phyloP scores from a whole-genome alignment of 2,329 filamentous ascomycete species.

The Aspergillus puulaauensis region DNA sequence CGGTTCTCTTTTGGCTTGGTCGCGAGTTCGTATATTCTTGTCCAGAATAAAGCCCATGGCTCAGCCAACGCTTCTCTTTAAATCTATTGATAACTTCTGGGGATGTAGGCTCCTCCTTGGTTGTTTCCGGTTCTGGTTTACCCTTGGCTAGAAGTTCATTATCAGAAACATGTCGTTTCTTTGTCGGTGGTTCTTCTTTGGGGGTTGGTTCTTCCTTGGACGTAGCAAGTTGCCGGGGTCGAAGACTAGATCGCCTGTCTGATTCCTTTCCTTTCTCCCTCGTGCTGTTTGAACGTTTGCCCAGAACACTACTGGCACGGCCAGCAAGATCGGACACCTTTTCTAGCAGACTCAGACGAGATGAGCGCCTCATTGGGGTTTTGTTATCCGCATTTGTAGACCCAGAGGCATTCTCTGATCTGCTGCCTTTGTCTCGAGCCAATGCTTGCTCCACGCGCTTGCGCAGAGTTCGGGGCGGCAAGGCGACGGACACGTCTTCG shows the following conservation, averaged over 20 bases:
- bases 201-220: constrained; percentile 25
- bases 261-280: constrained; percentile 59
- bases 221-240: constrained; percentile 42
- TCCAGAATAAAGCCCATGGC: constrained; percentile 82
- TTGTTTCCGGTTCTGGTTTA: constrained; percentile 17
- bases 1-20: constrained; percentile 50
- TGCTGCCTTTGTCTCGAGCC: constrained; percentile 25
- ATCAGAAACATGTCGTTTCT: constrained; percentile 45
- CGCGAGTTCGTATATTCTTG: constrained; percentile 59
- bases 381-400: constrained; percentile 25
- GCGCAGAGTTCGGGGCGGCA: constrained; percentile 31
- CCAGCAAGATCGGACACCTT: constrained; percentile 46
- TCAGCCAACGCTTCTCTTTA: constrained; percentile 72
- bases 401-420: constrained; percentile 23
- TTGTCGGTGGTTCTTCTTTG: constrained; percentile 30
- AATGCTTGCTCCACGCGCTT: constrained; percentile 32
- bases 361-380: constrained; percentile 41
- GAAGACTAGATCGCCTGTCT: constrained; percentile 56
- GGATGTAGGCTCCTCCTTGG: constrained; percentile 21
- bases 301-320: constrained; percentile 53
- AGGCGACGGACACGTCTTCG: constrained; percentile 24
- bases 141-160: constrained; percentile 29
- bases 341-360: constrained; percentile 44
- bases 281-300: constrained; percentile 61
- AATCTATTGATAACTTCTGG: constrained; percentile 23